A percentile compares a stretch with the other conserved stretches of the same genome.
These are phyloP conservation scores for Phytophthora vignae DNA, from an alignment of 352 stramenopile genomes.

Conservation along the genomic window DNA sequence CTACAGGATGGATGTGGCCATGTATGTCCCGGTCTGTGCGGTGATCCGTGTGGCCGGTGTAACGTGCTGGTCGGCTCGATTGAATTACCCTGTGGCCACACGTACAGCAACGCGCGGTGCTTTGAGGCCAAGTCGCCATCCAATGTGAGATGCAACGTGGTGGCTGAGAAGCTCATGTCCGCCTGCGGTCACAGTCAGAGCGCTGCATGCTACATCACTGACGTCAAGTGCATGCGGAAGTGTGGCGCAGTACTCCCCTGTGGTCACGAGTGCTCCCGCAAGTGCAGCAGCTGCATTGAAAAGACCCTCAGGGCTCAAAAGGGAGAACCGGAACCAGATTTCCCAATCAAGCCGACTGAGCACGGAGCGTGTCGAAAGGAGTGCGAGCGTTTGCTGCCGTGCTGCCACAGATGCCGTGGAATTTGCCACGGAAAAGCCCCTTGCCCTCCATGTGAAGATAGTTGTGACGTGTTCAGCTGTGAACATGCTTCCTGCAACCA, in stretches of 20 bases:
- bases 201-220: constrained; percentile 5
- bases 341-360: constrained; percentile 45
- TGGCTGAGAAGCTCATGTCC: constrained; percentile 38
- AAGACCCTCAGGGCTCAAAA: constrained; percentile 37
- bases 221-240: constrained; percentile 28
- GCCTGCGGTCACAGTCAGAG: constrained; percentile 43
- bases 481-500: constrained; percentile 68
- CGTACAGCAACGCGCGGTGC: constrained; percentile 38
- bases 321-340: constrained; percentile 26
- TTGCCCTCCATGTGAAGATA: constrained; percentile 63
- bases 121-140: constrained; percentile 32
- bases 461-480: constrained; percentile 64
- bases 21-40: constrained; percentile 62
- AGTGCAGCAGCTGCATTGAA: constrained; percentile 45
- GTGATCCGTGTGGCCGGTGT: constrained; percentile 69
- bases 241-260: constrained; percentile 37
- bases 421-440: constrained; percentile 61
- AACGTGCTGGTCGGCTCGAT: constrained; percentile 47
- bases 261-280: constrained; percentile 48
- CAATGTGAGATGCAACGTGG: constrained; percentile 32
- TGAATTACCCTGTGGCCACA: constrained; percentile 63
- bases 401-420: constrained; percentile 68
- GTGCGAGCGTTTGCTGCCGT: constrained; percentile 71
- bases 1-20: constrained; percentile 57
- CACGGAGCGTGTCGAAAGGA: constrained; percentile 63